Conservation (phyloP, 2,329 filamentous ascomycete genomes). For the Chrysosphaeria jannelii region DNA sequence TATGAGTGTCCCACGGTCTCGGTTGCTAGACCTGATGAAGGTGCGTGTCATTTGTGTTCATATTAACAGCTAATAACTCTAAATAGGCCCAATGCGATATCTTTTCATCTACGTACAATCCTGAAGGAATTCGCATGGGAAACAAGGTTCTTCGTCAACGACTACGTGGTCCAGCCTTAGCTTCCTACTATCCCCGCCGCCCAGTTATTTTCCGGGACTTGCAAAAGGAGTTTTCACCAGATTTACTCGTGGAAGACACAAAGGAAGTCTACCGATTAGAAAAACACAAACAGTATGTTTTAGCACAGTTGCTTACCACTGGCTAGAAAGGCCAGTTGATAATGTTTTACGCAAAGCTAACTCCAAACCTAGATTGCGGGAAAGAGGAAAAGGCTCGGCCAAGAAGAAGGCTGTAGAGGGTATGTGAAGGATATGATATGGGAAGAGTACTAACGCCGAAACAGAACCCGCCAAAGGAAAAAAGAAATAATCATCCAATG, state of each 20-base stretch:
- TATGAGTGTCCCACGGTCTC: conserved; percentile 30
- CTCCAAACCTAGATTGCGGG: conserved; percentile 25
- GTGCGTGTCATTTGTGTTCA: no score
- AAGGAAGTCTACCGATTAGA: conserved; percentile 54
- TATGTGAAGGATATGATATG: conserved; percentile 1
- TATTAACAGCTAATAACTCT: not conserved
- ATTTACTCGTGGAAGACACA: conserved; percentile 41
- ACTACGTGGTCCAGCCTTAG: conserved; percentile 53
- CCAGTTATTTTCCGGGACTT: conserved; percentile 44
- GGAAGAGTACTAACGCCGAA: no score
- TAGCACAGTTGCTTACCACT: not conserved
- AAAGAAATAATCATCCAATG: no score
- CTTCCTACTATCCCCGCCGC: conserved; percentile 64
- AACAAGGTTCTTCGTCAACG: conserved; percentile 82
- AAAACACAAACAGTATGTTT: conserved; percentile 28
- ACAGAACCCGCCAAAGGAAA: no score
- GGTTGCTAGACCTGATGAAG: conserved; percentile 48
- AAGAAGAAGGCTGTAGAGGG: conserved; percentile 42
- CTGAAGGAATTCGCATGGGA: conserved; percentile 48
- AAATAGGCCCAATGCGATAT: conserved; percentile 60
- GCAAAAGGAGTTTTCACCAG: conserved; percentile 33
- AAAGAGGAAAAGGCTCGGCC: conserved; percentile 60
- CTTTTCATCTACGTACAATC: conserved; percentile 81
- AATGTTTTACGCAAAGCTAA: not conserved
- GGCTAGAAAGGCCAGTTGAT: no score